phyloP scores from a whole-genome alignment of 1,284 basidiomycete genomes.

The Microbotryum lychnidis-dioicae region DNA sequence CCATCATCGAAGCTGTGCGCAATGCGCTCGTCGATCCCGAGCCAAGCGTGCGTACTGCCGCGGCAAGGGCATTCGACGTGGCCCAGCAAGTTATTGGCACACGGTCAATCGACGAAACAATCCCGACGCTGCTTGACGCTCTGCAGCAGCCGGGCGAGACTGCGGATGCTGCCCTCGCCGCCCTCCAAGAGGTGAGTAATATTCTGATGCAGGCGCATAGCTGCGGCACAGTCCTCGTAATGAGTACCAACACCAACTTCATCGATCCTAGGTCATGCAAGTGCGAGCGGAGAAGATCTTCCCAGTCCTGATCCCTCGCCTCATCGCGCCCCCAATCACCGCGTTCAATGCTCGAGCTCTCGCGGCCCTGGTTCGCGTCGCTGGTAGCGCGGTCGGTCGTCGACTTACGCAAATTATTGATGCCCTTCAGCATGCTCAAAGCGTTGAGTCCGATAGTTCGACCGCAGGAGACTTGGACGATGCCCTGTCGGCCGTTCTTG shows the following conservation, averaged over 20 bases:
- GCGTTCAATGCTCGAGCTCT: constrained; percentile 93
- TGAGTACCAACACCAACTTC: not conserved
- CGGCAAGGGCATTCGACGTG: constrained; percentile 87
- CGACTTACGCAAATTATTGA: constrained; percentile 67
- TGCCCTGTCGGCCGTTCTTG: constrained; percentile 62
- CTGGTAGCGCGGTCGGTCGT: constrained; percentile 78
- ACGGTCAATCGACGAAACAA: constrained; percentile 91
- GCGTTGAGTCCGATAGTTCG: constrained; percentile 57
- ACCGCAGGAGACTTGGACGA: constrained; percentile 63
- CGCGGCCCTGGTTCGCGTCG: constrained; percentile 82
- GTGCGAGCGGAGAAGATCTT: constrained; percentile 89
- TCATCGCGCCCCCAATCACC: constrained; percentile 82
- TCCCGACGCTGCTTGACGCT: constrained; percentile 88
- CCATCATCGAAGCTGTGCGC: constrained; percentile 79
- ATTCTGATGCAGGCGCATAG: not conserved
- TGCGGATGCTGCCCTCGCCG: constrained; percentile 85
- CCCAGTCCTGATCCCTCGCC: constrained; percentile 92
- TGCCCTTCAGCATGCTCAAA: constrained; percentile 63
- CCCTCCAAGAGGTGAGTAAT: constrained; percentile 67
- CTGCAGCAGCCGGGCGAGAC: constrained; percentile 80
- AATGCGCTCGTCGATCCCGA: constrained; percentile 80
- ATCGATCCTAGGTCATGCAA: constrained; percentile 32
- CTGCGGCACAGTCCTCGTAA: not conserved
- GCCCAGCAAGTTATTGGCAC: constrained; percentile 83
- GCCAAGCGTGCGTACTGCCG: constrained; percentile 76